These are phyloP conservation scores for Bertia moriformis DNA, from an alignment of 2,329 filamentous ascomycete species.

Conservation along the genomic window DNA sequence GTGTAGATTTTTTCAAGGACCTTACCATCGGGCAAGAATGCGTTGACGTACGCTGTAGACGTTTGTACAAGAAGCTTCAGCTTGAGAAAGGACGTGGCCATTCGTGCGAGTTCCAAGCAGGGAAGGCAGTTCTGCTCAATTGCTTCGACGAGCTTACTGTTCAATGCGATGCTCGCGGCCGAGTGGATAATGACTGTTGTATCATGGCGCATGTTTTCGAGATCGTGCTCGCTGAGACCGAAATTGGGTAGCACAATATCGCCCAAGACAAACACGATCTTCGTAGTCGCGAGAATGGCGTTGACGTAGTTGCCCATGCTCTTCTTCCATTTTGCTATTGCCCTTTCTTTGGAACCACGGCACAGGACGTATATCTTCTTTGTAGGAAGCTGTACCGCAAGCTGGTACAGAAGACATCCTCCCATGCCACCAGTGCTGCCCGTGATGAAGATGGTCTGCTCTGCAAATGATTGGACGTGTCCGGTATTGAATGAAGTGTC, in stretches of 20 bases:
- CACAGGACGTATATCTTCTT: conserved; percentile 13
- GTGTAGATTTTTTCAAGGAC: not conserved
- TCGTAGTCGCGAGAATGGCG: conserved; percentile 10
- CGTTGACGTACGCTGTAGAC: not conserved
- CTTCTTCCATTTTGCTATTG: conserved; percentile 12
- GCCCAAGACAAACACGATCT: conserved; percentile 12
- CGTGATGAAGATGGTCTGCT: conserved; percentile 6
- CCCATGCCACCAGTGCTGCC: conserved; percentile 10
- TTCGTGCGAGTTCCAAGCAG: not conserved
- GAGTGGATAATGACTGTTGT: conserved; percentile 16
- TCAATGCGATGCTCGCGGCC: conserved; percentile 14
- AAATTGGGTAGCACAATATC: conserved; percentile 11
- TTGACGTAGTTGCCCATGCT: conserved; percentile 12
- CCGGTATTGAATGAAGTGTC: too few species aligned
- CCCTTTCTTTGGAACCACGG: conserved; percentile 9
- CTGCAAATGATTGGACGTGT: conserved; percentile 3
- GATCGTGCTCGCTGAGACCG: conserved; percentile 6
- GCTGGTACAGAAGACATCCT: conserved; percentile 15
- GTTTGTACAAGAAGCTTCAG: not conserved
- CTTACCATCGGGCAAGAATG: not conserved
- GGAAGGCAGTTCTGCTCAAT: not conserved
- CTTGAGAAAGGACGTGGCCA: not conserved
- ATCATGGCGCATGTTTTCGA: conserved; percentile 9
- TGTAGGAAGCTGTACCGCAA: conserved; percentile 14
- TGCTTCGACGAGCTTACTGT: not conserved